Evolutionary conservation across 2,329 filamentous ascomycete species (phyloP).

Genomic region (Colletotrichum godetiae): DNA sequence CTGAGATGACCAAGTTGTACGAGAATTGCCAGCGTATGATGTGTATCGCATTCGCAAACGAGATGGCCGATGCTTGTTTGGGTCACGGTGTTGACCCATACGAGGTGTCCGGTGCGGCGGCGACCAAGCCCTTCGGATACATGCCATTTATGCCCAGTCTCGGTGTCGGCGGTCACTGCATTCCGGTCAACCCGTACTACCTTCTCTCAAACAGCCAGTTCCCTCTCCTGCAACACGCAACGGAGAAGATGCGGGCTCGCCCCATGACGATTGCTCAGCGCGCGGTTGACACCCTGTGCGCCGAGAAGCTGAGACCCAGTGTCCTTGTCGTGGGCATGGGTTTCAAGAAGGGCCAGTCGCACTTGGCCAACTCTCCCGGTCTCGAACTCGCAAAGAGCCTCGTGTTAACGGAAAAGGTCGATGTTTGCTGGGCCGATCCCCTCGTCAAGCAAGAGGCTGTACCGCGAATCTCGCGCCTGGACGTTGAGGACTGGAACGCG

Average conservation of each 20-base stretch:
- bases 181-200: conserved; percentile 67
- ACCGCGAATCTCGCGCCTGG: conserved; percentile 51
- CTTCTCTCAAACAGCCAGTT: conserved; percentile 59
- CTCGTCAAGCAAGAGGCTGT: conserved; percentile 55
- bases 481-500: conserved; percentile 51
- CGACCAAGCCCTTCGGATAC: conserved; percentile 65
- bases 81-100: conserved; percentile 59
- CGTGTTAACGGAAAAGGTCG: conserved; percentile 47
- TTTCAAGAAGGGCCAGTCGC: conserved; percentile 62
- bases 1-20: conserved; percentile 69
- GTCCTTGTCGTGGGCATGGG: conserved; percentile 60
- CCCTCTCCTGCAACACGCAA: conserved; percentile 57
- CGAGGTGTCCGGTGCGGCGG: conserved; percentile 61
- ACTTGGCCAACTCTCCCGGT: conserved; percentile 60
- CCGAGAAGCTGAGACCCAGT: conserved; percentile 38
- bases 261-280: conserved; percentile 53
- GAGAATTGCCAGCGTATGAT: conserved; percentile 69
- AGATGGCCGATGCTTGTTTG: conserved; percentile 65
- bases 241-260: conserved; percentile 55
- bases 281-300: conserved; percentile 45
- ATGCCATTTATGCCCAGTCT: conserved; percentile 58
- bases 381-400: conserved; percentile 54
- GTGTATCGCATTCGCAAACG: conserved; percentile 65
- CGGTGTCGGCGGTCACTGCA: conserved; percentile 67
- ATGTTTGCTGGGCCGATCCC: conserved; percentile 58